Evolutionary conservation across 2,329 filamentous ascomycete species (phyloP), one percentile per base, ranked within the genome.

Genomic region (Colletotrichum lini): DNA sequence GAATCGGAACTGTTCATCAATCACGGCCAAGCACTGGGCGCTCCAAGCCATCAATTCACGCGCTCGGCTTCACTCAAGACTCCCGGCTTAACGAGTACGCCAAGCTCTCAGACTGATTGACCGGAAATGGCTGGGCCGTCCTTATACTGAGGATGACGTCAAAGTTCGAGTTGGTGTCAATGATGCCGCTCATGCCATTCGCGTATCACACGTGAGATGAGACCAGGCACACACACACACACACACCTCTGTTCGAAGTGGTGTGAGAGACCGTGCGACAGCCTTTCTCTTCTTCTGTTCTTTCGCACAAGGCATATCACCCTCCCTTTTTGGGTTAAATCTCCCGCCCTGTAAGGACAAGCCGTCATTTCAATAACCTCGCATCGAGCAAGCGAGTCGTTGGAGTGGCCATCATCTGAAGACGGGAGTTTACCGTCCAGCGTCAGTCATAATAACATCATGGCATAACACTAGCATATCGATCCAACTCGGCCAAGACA

Each of bases 201-300:
- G 23, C 23, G 67, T 67, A 67, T 70, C 67, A 70, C 21, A 53
- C 23, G 62, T 70, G 64, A 62, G 67, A 70, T 67, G 67, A 70
- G 67, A 67, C 67, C 64, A 58, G 50, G 44, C 66, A 45, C 50
- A 69, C 67, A 50, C 54, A 61, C 57, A n/a, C 44, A 38, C 62
- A 49, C 21, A 52, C 50, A 26, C 26, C 30, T 30, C 30, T 40
- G 16, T 52, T 62, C 52, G 30, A 9, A 35, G 30, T 21, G 23
- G 54, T 38, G 47, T 40, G 45, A 26, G 23, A 16, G 10, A 30
- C 35, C 13, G 49, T 70, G 62, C 42, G 26, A 21, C 18, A 35
- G 15, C 23, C 23, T 50, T 42, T 21, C 6, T 6, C 47, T 3
- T 16, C 15, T 40, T 13, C 18, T 23, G 23, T 15, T 30, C 9